Evolutionary conservation across 352 stramenopile species (phyloP).

Genomic region (Globisporangium acanthophoron): DNA sequence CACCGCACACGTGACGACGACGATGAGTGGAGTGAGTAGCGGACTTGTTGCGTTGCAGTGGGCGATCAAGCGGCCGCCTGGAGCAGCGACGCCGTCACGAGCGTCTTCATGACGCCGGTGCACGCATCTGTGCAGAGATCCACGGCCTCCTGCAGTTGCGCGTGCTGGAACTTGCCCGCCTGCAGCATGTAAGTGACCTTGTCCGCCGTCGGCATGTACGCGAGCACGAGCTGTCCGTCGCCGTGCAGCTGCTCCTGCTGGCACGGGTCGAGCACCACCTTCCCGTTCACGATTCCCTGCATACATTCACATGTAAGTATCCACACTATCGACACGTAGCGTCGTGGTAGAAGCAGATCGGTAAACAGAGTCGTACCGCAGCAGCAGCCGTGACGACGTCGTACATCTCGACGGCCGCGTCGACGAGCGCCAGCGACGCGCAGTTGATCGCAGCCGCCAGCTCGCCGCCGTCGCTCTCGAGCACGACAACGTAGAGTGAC

Average conservation of each 20-base stretch:
- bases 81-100: slow-evolving; percentile 51
- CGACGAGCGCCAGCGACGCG: slow-evolving; percentile 82
- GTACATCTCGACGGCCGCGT: slow-evolving; percentile 90
- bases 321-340: slow-evolving; percentile 1
- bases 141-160: slow-evolving; percentile 76
- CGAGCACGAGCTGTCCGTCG: slow-evolving; percentile 64
- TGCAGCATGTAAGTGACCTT: slow-evolving; percentile 87
- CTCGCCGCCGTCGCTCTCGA: slow-evolving; percentile 82
- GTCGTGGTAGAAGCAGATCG: neutral
- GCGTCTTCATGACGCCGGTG: slow-evolving; percentile 41
- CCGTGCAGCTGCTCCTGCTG: slow-evolving; percentile 54
- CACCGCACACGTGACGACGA: too few species aligned
- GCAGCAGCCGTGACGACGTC: slow-evolving; percentile 82
- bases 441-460: slow-evolving; percentile 80
- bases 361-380: slow-evolving; percentile 19
- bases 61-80: slow-evolving; percentile 23
- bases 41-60: neutral
- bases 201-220: slow-evolving; percentile 82
- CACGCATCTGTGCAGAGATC: slow-evolving; percentile 86
- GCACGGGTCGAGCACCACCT: slow-evolving; percentile 71
- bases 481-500: slow-evolving; percentile 85
- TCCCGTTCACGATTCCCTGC: slow-evolving; percentile 41
- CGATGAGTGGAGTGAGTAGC: neutral
- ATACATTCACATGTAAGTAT: neutral
- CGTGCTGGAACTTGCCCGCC: slow-evolving; percentile 69